phyloP scores from a whole-genome alignment of 31 red algal species.

The Porphyra umbilicalis region DNA sequence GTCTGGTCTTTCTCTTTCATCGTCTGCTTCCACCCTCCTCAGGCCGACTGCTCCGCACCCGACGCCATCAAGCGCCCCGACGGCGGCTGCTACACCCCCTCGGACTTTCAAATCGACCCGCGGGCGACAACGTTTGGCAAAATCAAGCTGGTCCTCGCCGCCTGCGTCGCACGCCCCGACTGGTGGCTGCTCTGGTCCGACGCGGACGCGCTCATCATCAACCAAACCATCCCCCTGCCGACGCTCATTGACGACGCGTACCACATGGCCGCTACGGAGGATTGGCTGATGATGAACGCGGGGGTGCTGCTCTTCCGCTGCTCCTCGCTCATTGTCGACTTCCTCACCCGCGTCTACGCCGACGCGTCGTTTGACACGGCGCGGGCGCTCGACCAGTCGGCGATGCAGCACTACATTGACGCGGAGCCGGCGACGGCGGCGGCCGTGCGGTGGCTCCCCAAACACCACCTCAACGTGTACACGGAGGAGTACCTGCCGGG shows the following conservation, averaged over 20 bases:
- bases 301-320: slow-evolving; percentile 79
- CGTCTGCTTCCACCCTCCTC: too few relatives aligned
- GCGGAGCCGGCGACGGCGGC: slow-evolving; percentile 20
- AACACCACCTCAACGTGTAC: slow-evolving; percentile 89
- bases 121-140: slow-evolving; percentile 88
- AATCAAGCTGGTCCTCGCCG: slow-evolving; percentile 75
- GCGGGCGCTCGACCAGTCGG: slow-evolving; percentile 82
- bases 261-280: slow-evolving; percentile 69
- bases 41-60: not conserved
- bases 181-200: slow-evolving; percentile 89
- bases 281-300: slow-evolving; percentile 97
- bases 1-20: too few relatives aligned
- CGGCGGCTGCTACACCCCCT: slow-evolving; percentile 29
- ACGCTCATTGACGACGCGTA: slow-evolving; percentile 84
- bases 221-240: slow-evolving; percentile 52
- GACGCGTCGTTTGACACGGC: slow-evolving; percentile 74
- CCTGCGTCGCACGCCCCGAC: slow-evolving; percentile 66
- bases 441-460: slow-evolving; percentile 67
- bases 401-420: slow-evolving; percentile 62
- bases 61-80: not conserved
- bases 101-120: slow-evolving; percentile 45
- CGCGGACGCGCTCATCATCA: slow-evolving; percentile 84
- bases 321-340: slow-evolving; percentile 64
- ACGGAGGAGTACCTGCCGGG: slow-evolving; percentile 89
- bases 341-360: slow-evolving; percentile 58